A percentile compares a stretch with the other conserved stretches of the same genome.
phyloP scores from a whole-genome alignment of 2,329 filamentous ascomycete genomes.

The Exophiala lecanii-corni region DNA sequence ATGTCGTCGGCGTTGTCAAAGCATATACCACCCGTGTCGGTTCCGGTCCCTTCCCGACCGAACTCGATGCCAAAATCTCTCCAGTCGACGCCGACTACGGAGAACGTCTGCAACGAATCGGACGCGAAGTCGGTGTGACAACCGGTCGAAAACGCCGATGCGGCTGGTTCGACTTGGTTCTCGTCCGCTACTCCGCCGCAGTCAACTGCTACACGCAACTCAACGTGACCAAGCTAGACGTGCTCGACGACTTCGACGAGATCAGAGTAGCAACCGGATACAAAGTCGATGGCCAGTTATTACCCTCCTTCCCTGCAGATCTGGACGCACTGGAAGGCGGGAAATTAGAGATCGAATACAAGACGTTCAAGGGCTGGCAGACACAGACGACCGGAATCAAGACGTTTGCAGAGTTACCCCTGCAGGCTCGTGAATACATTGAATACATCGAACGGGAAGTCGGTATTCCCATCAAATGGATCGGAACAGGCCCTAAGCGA shows the following conservation, averaged over 20 bases:
- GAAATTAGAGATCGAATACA: constrained; percentile 52
- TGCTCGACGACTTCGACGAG: constrained; percentile 60
- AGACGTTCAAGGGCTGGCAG: constrained; percentile 59
- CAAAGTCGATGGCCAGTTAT: constrained; percentile 46
- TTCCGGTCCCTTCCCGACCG: constrained; percentile 60
- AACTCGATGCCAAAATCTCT: constrained; percentile 31
- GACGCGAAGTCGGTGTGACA: constrained; percentile 53
- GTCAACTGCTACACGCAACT: constrained; percentile 51
- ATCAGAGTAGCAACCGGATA: constrained; percentile 59
- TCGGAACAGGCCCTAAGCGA: constrained; percentile 58
- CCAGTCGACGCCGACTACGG: constrained; percentile 32
- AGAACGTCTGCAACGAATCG: constrained; percentile 47
- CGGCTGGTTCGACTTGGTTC: constrained; percentile 62
- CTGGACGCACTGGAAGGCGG: constrained; percentile 40
- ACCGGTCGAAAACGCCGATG: constrained; percentile 60
- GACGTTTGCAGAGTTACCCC: constrained; percentile 54
- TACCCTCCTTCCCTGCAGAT: constrained; percentile 56
- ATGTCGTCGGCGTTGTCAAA: constrained; percentile 59
- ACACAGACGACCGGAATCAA: constrained; percentile 53
- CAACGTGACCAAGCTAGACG: constrained; percentile 62
- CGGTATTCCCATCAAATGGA: constrained; percentile 57
- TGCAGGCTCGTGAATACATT: constrained; percentile 55
- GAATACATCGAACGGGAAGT: constrained; percentile 57
- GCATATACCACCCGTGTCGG: constrained; percentile 60
- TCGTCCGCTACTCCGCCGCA: constrained; percentile 57